phyloP scores from a whole-genome alignment of 805 yeast genomes.

The Limtongia smithiae region DNA sequence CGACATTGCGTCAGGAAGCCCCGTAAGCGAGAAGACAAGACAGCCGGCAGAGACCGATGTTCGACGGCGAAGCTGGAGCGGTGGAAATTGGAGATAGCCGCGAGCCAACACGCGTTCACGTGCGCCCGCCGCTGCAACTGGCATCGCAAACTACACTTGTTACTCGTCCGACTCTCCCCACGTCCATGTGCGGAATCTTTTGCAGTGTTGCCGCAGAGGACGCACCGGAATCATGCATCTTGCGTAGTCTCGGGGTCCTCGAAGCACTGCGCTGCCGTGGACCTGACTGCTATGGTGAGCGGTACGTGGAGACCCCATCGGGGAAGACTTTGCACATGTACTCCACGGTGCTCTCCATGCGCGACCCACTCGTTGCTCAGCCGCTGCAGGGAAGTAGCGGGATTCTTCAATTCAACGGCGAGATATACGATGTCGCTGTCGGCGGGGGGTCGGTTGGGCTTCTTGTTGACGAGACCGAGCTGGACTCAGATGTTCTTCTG shows the following conservation, averaged over 20 bases:
- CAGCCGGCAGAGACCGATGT: too few species aligned
- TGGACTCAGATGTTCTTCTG: background rate
- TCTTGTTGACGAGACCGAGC: conserved; percentile 2
- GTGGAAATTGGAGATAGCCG: too few species aligned
- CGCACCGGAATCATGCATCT: background rate
- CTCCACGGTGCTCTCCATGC: conserved; percentile 74
- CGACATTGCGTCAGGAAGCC: too few species aligned
- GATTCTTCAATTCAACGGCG: conserved; percentile 84
- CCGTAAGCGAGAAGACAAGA: too few species aligned
- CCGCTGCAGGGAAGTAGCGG: conserved; percentile 47
- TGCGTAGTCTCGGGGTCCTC: conserved; percentile 1
- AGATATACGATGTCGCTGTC: conserved; percentile 55
- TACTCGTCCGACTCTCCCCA: too few species aligned
- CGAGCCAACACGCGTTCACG: too few species aligned
- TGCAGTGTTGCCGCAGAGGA: conserved; percentile 19
- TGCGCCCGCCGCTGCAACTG: too few species aligned
- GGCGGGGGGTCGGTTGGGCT: conserved; percentile 23
- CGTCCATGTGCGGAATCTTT: conserved; percentile 37
- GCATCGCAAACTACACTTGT: too few species aligned
- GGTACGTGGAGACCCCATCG: background rate
- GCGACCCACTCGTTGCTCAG: conserved; percentile 75
- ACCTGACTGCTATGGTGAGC: conserved; percentile 31
- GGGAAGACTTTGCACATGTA: conserved; percentile 33
- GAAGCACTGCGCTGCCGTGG: conserved; percentile 31
- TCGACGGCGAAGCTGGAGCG: too few species aligned